A percentile compares a stretch with the other conserved stretches of the same genome.
These are phyloP conservation scores for Solanum sejunctum DNA, from an alignment of 257 asterid genomes.

Conservation along the genomic window DNA sequence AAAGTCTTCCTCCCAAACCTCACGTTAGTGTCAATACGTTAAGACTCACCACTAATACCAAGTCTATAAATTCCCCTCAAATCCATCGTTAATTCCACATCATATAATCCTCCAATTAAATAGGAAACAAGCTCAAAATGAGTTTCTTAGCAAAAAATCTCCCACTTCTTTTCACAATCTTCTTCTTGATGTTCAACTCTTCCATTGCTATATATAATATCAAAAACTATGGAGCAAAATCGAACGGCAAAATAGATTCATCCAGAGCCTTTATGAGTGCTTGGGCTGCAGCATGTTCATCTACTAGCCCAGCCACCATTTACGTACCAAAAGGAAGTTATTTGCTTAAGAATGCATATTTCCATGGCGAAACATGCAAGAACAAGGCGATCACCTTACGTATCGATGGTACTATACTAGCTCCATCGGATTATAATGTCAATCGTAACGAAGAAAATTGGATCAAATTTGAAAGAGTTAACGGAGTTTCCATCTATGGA, in stretches of 20 bases:
- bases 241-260: not conserved
- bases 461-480: slow-evolving; percentile 35
- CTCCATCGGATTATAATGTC: slow-evolving; percentile 38
- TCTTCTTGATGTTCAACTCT: not conserved
- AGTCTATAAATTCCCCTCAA: not conserved
- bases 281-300: slow-evolving; percentile 20
- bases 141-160: not conserved
- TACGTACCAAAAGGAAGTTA: slow-evolving; percentile 13
- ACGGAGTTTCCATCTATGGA: slow-evolving; percentile 39
- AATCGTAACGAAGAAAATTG: slow-evolving; percentile 23
- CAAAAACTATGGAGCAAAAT: slow-evolving; percentile 8
- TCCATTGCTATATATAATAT: slow-evolving; percentile 2
- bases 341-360: slow-evolving; percentile 4
- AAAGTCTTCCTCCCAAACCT: not conserved
- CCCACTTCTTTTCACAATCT: not conserved
- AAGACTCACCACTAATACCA: too few relatives aligned
- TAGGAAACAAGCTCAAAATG: not conserved
- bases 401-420: slow-evolving; percentile 42
- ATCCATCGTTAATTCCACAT: not conserved
- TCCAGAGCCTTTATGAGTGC: slow-evolving; percentile 11
- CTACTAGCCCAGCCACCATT: slow-evolving; percentile 1
- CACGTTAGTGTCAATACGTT: too few relatives aligned
- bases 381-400: slow-evolving; percentile 22
- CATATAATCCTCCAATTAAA: not conserved
- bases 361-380: slow-evolving; percentile 23